A percentile compares a stretch with the other conserved stretches of the same genome.
phyloP scores from a whole-genome alignment of 192 early-diverging fungal species.

The Entrophospora sp. region DNA sequence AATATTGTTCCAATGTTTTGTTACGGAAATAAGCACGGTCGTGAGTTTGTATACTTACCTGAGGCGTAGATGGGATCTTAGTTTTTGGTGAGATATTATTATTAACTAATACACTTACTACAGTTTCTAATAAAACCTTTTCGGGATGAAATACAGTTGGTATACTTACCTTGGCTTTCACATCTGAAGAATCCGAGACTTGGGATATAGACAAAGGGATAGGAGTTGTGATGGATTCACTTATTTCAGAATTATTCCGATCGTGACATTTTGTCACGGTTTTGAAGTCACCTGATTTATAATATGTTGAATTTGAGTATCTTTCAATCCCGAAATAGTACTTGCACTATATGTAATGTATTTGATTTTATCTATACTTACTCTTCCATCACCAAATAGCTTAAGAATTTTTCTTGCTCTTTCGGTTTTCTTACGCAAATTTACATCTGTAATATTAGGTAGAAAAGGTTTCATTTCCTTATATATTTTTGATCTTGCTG shows the following conservation, averaged over 20 bases:
- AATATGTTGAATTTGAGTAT: constrained; percentile 2
- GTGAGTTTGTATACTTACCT: neutral
- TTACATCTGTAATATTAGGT: constrained; percentile 1
- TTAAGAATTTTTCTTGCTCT: constrained; percentile 10
- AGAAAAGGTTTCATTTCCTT: constrained; percentile 12
- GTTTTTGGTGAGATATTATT: neutral
- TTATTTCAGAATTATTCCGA: neutral
- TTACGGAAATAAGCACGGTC: constrained; percentile 10
- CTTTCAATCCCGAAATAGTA: neutral
- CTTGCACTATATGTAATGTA: neutral
- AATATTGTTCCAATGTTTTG: neutral
- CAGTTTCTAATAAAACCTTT: neutral
- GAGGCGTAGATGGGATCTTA: neutral
- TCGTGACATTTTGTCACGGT: neutral
- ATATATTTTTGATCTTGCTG: constrained; percentile 2
- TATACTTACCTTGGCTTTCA: neutral
- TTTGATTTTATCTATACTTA: constrained; percentile 6
- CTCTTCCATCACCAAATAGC: neutral
- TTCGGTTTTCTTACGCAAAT: neutral
- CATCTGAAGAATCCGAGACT: neutral
- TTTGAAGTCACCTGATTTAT: constrained; percentile 9
- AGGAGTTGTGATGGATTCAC: too few relatives aligned
- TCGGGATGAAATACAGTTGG: neutral
- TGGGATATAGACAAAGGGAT: neutral
- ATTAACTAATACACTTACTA: neutral